These are phyloP conservation scores for Symmetrospora coprosmae DNA, from an alignment of 768 basidiomycete species.

Conservation along the genomic window DNA sequence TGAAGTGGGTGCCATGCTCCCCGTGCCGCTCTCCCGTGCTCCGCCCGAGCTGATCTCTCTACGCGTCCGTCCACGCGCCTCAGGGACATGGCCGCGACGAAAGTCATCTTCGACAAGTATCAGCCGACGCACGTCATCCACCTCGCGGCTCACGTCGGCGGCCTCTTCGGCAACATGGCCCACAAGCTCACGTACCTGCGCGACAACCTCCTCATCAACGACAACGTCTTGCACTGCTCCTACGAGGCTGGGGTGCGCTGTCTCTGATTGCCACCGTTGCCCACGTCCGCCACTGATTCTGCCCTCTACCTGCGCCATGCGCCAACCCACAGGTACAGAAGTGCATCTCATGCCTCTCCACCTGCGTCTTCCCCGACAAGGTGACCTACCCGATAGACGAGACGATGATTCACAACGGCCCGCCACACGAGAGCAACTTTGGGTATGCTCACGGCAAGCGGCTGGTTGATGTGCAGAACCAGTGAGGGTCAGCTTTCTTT, in stretches of 20 bases:
- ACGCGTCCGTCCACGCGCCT: not conserved
- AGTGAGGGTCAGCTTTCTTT: conserved; percentile 43
- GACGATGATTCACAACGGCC: conserved; percentile 77
- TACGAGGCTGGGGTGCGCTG: conserved; percentile 45
- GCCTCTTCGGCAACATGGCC: conserved; percentile 89
- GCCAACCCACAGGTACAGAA: conserved; percentile 44
- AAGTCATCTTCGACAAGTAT: conserved; percentile 69
- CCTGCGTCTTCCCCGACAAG: conserved; percentile 93
- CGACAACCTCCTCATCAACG: conserved; percentile 89
- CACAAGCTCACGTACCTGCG: conserved; percentile 88
- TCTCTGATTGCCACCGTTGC: not conserved
- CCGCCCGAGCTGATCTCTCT: not conserved
- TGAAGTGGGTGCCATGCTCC: conserved; percentile 45
- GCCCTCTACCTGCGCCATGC: not conserved
- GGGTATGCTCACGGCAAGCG: conserved; percentile 94
- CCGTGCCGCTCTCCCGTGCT: too few species aligned
- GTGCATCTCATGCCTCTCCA: conserved; percentile 86
- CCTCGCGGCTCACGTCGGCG: conserved; percentile 85
- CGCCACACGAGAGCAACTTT: conserved; percentile 87
- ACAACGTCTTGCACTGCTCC: conserved; percentile 69
- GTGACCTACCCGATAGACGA: conserved; percentile 87
- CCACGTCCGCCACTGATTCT: not conserved
- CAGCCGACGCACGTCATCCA: conserved; percentile 94
- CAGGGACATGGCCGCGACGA: conserved; percentile 58
- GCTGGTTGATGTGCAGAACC: conserved; percentile 88